Evolutionary conservation across 345 rosid species (phyloP).

Genomic region (Brassica nigra): DNA sequence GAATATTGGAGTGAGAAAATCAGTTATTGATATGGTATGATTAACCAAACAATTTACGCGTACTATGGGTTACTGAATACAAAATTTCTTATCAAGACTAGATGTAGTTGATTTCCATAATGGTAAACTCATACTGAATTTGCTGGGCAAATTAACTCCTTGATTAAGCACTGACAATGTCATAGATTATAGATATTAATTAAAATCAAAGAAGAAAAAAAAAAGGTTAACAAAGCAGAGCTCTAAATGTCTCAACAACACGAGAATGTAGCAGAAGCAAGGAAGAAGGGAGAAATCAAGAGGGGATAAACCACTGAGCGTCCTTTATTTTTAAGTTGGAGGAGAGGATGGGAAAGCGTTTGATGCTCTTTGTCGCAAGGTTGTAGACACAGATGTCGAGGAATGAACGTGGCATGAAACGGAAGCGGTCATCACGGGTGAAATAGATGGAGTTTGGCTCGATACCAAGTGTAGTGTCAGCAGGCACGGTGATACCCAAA

Average conservation of each 20-base stretch:
- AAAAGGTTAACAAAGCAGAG: background rate
- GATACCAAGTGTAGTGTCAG: background rate
- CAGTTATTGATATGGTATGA: background rate
- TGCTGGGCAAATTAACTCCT: background rate
- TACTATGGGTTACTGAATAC: background rate
- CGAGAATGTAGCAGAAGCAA: background rate
- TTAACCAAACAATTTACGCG: background rate
- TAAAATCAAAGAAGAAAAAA: background rate
- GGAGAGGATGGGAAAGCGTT: constrained; percentile 2
- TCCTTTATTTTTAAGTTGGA: background rate
- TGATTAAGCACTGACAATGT: background rate
- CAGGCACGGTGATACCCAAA: background rate
- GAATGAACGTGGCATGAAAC: background rate
- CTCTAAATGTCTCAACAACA: background rate
- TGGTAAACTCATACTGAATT: background rate
- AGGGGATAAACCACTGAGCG: background rate
- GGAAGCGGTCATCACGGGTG: background rate
- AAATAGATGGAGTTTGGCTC: background rate
- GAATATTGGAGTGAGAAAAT: background rate
- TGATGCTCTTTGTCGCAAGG: constrained; percentile 8
- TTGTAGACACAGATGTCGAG: background rate
- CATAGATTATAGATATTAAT: background rate
- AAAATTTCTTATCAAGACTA: background rate
- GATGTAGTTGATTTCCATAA: background rate
- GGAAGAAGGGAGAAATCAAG: background rate